Percentiles rank a stretch among this genome's conserved stretches.
These are phyloP conservation scores for Mikania micrantha DNA, from an alignment of 129 eudicot species.

Conservation along the genomic window DNA sequence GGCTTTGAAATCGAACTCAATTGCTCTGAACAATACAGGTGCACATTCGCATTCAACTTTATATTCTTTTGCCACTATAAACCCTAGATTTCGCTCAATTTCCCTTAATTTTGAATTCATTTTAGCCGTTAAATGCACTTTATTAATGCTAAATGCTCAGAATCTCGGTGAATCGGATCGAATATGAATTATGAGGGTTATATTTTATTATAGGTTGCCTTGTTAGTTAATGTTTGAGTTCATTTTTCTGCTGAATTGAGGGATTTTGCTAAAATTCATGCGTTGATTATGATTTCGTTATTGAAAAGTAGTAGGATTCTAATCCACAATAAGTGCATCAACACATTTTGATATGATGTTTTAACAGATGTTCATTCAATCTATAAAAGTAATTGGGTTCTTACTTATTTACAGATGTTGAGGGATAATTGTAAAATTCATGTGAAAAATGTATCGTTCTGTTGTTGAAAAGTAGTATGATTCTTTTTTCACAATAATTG, in stretches of 20 bases:
- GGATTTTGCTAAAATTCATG: neutral
- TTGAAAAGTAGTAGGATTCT: neutral
- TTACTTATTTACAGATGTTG: no score
- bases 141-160: neutral
- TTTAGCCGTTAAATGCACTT: neutral
- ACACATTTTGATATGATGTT: neutral
- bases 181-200: neutral
- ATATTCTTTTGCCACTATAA: neutral
- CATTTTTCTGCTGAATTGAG: neutral
- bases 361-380: neutral
- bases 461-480: neutral
- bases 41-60: neutral
- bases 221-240: neutral
- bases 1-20: constrained; percentile 19
- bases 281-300: neutral
- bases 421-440: neutral
- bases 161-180: neutral
- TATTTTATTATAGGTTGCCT: neutral
- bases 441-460: neutral
- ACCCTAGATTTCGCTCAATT: constrained; percentile 14
- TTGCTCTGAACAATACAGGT: constrained; percentile 28
- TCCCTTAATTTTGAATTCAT: neutral
- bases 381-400: neutral
- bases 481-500: neutral
- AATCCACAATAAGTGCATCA: neutral